Percentiles rank a stretch among this genome's conserved stretches.
phyloP scores from a whole-genome alignment of 495 filamentous ascomycete species.

The Stereocaulon alpinum region DNA sequence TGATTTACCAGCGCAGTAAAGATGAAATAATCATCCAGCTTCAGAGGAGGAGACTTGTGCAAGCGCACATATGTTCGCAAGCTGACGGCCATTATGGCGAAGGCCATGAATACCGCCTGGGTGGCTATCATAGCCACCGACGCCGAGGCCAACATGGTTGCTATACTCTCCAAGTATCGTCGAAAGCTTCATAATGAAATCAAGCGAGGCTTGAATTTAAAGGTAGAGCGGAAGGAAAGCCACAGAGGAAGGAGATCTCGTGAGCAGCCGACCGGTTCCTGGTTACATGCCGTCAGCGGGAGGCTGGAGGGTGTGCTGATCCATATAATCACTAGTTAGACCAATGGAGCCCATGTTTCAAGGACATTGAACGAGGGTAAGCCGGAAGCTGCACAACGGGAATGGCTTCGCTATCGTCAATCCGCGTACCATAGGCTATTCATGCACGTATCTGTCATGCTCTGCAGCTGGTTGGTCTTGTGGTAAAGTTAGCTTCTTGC shows the following conservation, averaged over 20 bases:
- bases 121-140: slow-evolving; percentile 14
- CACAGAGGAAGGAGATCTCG: neutral
- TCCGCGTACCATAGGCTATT: no score
- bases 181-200: neutral
- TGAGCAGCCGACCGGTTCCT: neutral
- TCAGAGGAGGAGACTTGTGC: neutral
- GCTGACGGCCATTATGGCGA: slow-evolving; percentile 8
- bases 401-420: neutral
- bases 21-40: slow-evolving; percentile 14
- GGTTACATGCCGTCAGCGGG: neutral
- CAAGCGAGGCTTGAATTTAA: no score
- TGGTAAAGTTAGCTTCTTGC: no score
- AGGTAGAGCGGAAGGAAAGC: neutral
- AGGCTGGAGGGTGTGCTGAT: neutral
- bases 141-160: slow-evolving; percentile 5
- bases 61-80: slow-evolving; percentile 7
- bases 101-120: slow-evolving; percentile 4
- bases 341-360: neutral
- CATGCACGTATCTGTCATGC: no score
- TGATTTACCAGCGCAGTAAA: slow-evolving; percentile 10
- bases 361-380: neutral
- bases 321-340: neutral
- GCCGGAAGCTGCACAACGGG: neutral
- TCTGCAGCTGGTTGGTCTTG: no score
- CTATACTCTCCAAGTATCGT: neutral